phyloP scores from a whole-genome alignment of 2,329 filamentous ascomycete species.

The Bipolaris gigantea region DNA sequence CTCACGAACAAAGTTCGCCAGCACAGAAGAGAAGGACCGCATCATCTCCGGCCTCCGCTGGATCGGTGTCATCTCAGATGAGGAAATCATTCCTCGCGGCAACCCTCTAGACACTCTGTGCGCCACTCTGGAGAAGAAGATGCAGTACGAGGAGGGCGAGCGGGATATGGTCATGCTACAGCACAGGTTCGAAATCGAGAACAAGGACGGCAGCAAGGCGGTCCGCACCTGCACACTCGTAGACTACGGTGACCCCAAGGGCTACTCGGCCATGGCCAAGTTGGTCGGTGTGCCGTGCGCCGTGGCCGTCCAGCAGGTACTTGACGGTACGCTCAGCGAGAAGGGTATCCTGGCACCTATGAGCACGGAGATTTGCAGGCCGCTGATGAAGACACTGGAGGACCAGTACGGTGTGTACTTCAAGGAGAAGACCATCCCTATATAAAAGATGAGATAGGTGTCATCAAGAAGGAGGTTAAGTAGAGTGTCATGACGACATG shows the following conservation, averaged over 20 bases:
- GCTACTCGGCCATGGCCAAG: conserved; percentile 83
- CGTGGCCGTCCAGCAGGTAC: conserved; percentile 75
- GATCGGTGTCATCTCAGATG: conserved; percentile 70
- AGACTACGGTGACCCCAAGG: conserved; percentile 78
- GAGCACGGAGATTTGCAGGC: conserved; percentile 68
- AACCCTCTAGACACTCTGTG: conserved; percentile 92
- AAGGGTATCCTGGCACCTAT: conserved; percentile 79
- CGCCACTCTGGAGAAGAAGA: conserved; percentile 85
- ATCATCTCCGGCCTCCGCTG: conserved; percentile 74
- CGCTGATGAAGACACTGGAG: conserved; percentile 76
- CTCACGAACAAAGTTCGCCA: conserved; percentile 73
- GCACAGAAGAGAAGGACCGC: conserved; percentile 67
- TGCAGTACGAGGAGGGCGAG: conserved; percentile 81
- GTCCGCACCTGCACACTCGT: conserved; percentile 77
- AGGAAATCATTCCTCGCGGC: conserved; percentile 69
- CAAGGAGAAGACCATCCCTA: conserved; percentile 64
- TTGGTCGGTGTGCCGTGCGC: conserved; percentile 75
- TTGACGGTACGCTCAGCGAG: conserved; percentile 72
- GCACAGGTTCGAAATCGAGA: conserved; percentile 82
- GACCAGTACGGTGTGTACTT: conserved; percentile 75
- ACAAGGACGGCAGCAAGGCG: conserved; percentile 76
- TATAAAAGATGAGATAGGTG: conserved; percentile 12
- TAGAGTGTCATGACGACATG: background rate
- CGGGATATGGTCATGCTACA: conserved; percentile 80
- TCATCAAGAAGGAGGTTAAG: background rate